Base-by-base conservation (phyloP, 176 grass and related monocot species). In the Avena atlantica region DNA sequence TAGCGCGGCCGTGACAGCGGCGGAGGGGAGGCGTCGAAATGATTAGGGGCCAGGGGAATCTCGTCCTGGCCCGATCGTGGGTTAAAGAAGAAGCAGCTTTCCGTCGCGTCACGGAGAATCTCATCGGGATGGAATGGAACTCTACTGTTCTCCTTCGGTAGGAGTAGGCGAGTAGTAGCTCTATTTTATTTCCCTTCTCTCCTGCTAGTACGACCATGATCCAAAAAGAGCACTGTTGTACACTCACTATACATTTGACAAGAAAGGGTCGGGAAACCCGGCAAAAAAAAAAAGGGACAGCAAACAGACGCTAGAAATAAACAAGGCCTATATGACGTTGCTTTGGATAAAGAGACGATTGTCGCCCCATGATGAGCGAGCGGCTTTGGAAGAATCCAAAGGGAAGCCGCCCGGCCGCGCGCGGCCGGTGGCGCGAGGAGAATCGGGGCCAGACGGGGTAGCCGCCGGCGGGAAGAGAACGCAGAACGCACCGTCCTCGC, bases 301-400 rank as follows among this genome's bases (percentile, higher is more conserved):
- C 67, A 21, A 15, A 27, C 57, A 81, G 50, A 81, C 76, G 89
- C 86, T 84, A 51, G 34, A 70, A 81, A 91, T 72, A 34, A 34
- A 34, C 2, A 25, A 84, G 13, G 25, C 63, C 60, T 79, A n/a
- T 23, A 34, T 9, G 49, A 47, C 19, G 24, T 49, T 55, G 57
- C 86, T 91, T 91, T 88, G 29, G 69, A 37, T 23, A 86, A 86
- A 64, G 86, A n/a, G n/a, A n/a, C n/a, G n/a, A n/a, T n/a, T n/a
- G n/a, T n/a, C n/a, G n/a, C n/a, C n/a, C 27, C 27, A 29, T 29
- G 27, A 29, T 1, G 1, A 29, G 27, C 1, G 42, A 70, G 8
- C 70, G 86, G 90, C 82, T 88, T 88, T 82, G 78, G 90, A 88
- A 86, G 70, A 88, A 91, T 86, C 90, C 83, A 85, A 91, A 86